phyloP scores from a whole-genome alignment of 2,329 filamentous ascomycete species.

The Apiospora koreana region DNA sequence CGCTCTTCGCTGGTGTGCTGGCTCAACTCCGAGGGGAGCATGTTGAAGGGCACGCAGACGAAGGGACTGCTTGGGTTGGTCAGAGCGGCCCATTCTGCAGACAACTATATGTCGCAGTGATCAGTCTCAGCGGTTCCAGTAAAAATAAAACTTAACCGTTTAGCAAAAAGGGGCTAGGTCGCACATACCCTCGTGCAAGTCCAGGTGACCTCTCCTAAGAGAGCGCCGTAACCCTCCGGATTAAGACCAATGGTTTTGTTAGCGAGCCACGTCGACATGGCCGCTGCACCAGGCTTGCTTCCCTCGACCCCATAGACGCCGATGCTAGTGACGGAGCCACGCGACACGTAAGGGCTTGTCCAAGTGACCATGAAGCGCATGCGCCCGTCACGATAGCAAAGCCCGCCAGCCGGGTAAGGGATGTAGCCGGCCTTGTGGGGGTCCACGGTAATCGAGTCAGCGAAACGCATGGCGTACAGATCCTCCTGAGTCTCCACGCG shows the following conservation, averaged over 20 bases:
- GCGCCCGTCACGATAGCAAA: constrained; percentile 45
- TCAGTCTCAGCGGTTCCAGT: background rate
- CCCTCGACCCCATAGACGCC: constrained; percentile 47
- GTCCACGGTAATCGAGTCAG: constrained; percentile 49
- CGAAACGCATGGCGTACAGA: constrained; percentile 38
- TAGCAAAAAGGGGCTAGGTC: background rate
- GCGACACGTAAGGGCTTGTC: constrained; percentile 41
- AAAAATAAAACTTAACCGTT: background rate
- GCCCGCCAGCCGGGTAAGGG: constrained; percentile 45
- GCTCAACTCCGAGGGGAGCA: constrained; percentile 37
- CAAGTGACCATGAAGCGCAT: constrained; percentile 46
- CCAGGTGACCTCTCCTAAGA: constrained; percentile 45
- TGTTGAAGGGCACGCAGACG: constrained; percentile 44
- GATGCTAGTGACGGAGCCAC: constrained; percentile 40
- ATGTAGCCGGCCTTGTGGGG: constrained; percentile 50
- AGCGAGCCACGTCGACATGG: constrained; percentile 45
- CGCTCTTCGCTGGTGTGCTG: constrained; percentile 23
- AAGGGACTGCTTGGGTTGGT: constrained; percentile 35
- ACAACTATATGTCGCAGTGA: constrained; percentile 27
- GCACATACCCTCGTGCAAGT: constrained; percentile 41
- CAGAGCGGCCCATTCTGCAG: constrained; percentile 43
- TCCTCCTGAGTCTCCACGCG: constrained; percentile 39
- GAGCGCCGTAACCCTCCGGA: constrained; percentile 41
- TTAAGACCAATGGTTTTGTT: constrained; percentile 44
- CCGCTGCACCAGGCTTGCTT: constrained; percentile 48